Evolutionary conservation across 2,329 filamentous ascomycete species (phyloP).

Genomic region (Diaporthe ampelina): DNA sequence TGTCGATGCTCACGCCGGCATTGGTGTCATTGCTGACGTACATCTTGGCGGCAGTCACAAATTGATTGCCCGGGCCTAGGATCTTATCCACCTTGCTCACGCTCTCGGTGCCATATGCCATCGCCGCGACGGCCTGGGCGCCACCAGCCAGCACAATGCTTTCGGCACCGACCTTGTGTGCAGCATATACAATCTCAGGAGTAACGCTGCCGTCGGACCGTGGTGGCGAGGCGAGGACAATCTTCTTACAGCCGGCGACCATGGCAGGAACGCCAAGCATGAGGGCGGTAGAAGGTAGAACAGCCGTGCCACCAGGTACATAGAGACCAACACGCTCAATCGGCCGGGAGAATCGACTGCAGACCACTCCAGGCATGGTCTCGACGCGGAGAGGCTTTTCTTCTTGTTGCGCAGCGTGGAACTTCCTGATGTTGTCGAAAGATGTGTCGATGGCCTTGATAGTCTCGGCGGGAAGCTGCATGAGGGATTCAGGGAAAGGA

Average conservation of each 20-base stretch:
- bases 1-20: slow-evolving; percentile 95
- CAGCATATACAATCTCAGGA: slow-evolving; percentile 96
- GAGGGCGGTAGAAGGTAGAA: slow-evolving; percentile 95
- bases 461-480: slow-evolving; percentile 87
- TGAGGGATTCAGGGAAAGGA: slow-evolving; percentile 86
- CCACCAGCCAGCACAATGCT: slow-evolving; percentile 96
- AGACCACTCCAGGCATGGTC: slow-evolving; percentile 97
- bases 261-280: slow-evolving; percentile 98
- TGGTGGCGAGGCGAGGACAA: slow-evolving; percentile 93
- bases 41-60: slow-evolving; percentile 99
- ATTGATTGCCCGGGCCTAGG: slow-evolving; percentile 96
- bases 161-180: slow-evolving; percentile 96
- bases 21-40: slow-evolving; percentile 97
- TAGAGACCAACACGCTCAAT: slow-evolving; percentile 98
- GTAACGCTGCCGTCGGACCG: slow-evolving; percentile 91
- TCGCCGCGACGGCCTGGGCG: slow-evolving; percentile 93
- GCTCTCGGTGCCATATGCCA: slow-evolving; percentile 97
- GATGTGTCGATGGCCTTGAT: slow-evolving; percentile 93
- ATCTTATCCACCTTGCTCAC: slow-evolving; percentile 99
- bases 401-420: slow-evolving; percentile 93
- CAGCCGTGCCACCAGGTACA: slow-evolving; percentile 94
- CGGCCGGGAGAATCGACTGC: slow-evolving; percentile 90
- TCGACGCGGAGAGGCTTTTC: slow-evolving; percentile 87
- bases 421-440: slow-evolving; percentile 93
- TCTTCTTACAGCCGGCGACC: slow-evolving; percentile 96